Evolutionary conservation across 305 asterid genomes (phyloP), one percentile per base, ranked within the genome.

Genomic region (Vinca major): DNA sequence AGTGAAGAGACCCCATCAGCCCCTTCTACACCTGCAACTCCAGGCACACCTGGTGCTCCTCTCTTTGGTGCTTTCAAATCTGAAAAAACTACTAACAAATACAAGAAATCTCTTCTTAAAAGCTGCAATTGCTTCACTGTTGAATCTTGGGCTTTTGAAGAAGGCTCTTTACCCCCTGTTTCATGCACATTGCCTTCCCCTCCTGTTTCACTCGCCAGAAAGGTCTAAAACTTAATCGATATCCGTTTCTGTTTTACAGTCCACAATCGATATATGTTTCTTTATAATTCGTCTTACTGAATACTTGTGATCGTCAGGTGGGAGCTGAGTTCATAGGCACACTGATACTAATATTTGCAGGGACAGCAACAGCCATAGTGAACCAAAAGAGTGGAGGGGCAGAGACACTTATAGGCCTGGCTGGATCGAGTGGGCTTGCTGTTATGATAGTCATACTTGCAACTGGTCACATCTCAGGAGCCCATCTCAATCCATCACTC

Each of bases 241-340:
- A 26, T 26, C 33, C 33, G 33, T 26, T 26, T 26, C 33, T 26
- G 33, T 26, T 26, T 26, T 26, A 26, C 33, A 26, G 33, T 26
- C 33, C 33, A 26, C 33, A 26, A 26, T 26, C 0, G 33, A 26
- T 26, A 26, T 26, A 26, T 26, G 33, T 26, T 26, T 26, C 33
- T 26, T 26, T 26, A 26, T 26, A 26, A 26, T 26, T 26, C 33
- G 33, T 26, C 33, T 26, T 26, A 26, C 33, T 26, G 33, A 26
- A 26, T 26, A 26, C 1, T 26, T 26, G 33, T n/a, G n/a, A n/a
- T 53, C 65, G 62, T 26, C 86, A 91, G 97, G 96, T 91, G 66
- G 97, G 95, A 77, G 97, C 97, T 9, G 97, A 91, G 86, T 87
- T 91, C 57, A 81, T 89, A 75, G 97, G 97, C 33, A 91, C 97